These are phyloP conservation scores for Clavariopsis aquatica DNA, from an alignment of 495 filamentous ascomycete species.

Conservation along the genomic window DNA sequence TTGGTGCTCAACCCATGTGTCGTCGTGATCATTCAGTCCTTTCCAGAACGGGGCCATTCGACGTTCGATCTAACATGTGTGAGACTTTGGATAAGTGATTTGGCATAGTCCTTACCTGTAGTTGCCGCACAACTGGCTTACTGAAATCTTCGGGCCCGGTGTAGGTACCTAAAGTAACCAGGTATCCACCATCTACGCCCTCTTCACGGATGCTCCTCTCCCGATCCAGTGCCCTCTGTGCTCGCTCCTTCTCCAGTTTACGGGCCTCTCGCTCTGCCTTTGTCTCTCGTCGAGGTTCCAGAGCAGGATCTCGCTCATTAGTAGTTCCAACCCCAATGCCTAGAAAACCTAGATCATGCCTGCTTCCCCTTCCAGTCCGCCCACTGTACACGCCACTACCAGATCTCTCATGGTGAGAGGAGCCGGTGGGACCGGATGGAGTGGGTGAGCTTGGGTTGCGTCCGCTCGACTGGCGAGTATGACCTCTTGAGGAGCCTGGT, in stretches of 20 bases:
- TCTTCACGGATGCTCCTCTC: conserved; percentile 93
- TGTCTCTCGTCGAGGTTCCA: conserved; percentile 62
- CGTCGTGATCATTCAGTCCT: conserved; percentile 83
- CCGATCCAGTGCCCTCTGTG: conserved; percentile 72
- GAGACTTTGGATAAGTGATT: conserved; percentile 1
- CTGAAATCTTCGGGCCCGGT: conserved; percentile 90
- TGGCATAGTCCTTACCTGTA: conserved; percentile 67
- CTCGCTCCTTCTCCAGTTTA: conserved; percentile 77
- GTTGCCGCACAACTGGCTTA: conserved; percentile 83
- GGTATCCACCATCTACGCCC: conserved; percentile 88
- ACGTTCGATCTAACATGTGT: conserved; percentile 72
- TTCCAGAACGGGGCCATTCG: conserved; percentile 93
- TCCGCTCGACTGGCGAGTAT: conserved; percentile 28
- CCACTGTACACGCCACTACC: conserved; percentile 38
- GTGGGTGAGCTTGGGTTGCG: conserved; percentile 39
- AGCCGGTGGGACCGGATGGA: conserved; percentile 20
- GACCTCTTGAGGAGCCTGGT: conserved; percentile 26
- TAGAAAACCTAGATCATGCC: conserved; percentile 45
- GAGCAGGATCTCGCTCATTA: conserved; percentile 35
- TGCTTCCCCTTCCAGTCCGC: conserved; percentile 40
- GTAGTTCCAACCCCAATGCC: conserved; percentile 41
- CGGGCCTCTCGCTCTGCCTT: conserved; percentile 89
- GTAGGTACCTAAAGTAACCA: conserved; percentile 93
- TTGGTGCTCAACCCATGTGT: conserved; percentile 91
- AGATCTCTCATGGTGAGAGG: conserved; percentile 35